Conservation (phyloP, 2,329 filamentous ascomycete species). For the Apiospora hydei region DNA sequence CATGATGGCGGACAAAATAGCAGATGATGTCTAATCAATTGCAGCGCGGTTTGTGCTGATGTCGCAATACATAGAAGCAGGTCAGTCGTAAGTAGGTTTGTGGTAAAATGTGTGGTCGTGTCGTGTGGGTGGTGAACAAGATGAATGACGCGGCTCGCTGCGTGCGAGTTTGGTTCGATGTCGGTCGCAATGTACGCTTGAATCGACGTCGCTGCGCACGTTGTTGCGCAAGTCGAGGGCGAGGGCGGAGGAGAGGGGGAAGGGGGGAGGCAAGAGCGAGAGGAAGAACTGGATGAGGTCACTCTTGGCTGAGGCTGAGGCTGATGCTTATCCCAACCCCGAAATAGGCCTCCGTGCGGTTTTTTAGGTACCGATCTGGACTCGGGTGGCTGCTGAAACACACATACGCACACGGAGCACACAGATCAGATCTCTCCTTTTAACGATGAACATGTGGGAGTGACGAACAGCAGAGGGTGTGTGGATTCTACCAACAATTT, state of each 20-base stretch:
- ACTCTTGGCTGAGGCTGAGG: conserved; percentile 12
- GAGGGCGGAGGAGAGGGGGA: neutral
- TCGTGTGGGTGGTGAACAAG: neutral
- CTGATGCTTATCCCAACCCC: conserved; percentile 2
- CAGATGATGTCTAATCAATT: conserved; percentile 25
- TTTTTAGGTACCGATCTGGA: conserved; percentile 16
- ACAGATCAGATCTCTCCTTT: conserved; percentile 3
- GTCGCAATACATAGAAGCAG: conserved; percentile 1
- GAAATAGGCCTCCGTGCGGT: neutral
- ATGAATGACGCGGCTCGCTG: conserved; percentile 12
- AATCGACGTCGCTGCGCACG: neutral
- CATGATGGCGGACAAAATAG: conserved; percentile 60
- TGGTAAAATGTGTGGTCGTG: neutral
- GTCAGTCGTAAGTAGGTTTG: neutral
- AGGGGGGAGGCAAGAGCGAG: conserved; percentile 1
- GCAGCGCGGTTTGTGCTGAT: neutral
- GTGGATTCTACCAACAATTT: neutral
- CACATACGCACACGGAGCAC: neutral
- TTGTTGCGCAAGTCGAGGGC: conserved; percentile 7
- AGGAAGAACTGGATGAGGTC: conserved; percentile 27
- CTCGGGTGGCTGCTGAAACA: conserved; percentile 10
- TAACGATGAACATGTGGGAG: conserved; percentile 12
- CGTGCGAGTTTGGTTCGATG: neutral
- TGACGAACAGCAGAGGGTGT: neutral
- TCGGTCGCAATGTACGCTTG: conserved; percentile 10